Percentiles rank a stretch among this genome's conserved stretches.
Conservation (phyloP, 2,329 filamentous ascomycete genomes). For the Neophaeococcomyces mojaviensis region DNA sequence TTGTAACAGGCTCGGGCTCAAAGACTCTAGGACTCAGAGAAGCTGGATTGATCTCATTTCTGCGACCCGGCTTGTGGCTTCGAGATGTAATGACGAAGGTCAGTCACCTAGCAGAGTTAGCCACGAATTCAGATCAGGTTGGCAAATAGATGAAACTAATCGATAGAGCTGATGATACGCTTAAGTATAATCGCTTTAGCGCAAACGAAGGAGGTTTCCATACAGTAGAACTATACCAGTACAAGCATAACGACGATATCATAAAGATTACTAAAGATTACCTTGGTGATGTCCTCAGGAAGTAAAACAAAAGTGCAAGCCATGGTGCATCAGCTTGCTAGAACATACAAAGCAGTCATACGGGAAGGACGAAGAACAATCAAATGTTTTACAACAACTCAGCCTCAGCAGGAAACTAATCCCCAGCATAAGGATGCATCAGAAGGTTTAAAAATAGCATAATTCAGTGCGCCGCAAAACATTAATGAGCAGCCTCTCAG, state of each 20-base stretch:
- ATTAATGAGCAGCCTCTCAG: too few relatives aligned
- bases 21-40: not conserved
- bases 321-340: too few relatives aligned
- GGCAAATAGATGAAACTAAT: not conserved
- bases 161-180: not conserved
- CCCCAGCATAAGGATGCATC: too few relatives aligned
- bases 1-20: not conserved
- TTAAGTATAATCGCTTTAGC: not conserved
- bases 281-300: not conserved
- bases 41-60: not conserved
- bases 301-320: too few relatives aligned
- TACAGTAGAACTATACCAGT: not conserved
- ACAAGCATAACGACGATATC: not conserved
- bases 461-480: too few relatives aligned
- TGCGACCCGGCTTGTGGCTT: too few relatives aligned
- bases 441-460: too few relatives aligned
- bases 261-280: not conserved
- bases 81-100: not conserved
- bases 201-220: not conserved
- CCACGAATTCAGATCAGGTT: not conserved
- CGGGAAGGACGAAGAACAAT: too few relatives aligned
- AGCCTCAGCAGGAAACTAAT: too few relatives aligned
- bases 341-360: too few relatives aligned
- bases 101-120: not conserved
- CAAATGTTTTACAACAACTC: too few relatives aligned